Conservation (phyloP, 805 yeast genomes). For the Cyberlindnera amylophila region DNA sequence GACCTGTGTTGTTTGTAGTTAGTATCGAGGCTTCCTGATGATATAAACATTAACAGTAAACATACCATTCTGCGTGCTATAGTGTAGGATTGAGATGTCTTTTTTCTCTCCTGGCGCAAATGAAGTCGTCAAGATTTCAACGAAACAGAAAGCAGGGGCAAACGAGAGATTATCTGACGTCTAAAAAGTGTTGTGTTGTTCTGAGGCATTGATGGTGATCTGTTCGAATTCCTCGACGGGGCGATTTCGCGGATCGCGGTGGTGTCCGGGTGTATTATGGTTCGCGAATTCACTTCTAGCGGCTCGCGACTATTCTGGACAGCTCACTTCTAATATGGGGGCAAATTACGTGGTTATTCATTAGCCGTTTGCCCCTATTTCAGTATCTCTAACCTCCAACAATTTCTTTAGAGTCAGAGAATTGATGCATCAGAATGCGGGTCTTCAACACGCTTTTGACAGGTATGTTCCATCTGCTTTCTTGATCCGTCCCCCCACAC, state of each 20-base stretch:
- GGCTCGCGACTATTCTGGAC: not conserved
- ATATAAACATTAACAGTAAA: not conserved
- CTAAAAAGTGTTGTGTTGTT: too few species aligned
- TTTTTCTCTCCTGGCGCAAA: too few species aligned
- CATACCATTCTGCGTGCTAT: not conserved
- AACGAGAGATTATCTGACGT: too few species aligned
- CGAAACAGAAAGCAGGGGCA: too few species aligned
- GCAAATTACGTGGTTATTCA: too few species aligned
- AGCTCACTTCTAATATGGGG: not conserved
- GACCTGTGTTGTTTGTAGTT: constrained; percentile 43
- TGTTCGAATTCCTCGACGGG: not conserved
- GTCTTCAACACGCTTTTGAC: not conserved
- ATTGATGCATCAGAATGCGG: not conserved
- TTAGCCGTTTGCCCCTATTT: too few species aligned
- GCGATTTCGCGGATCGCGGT: not conserved
- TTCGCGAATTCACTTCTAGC: too few species aligned
- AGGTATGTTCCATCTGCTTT: not conserved
- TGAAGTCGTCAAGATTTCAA: not conserved
- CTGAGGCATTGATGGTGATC: not conserved
- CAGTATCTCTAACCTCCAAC: too few species aligned
- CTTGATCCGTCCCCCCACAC: not conserved
- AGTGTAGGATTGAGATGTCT: too few species aligned
- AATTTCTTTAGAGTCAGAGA: not conserved
- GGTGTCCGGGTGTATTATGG: too few species aligned
- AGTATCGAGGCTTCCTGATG: constrained; percentile 1